Conservation (phyloP, 2,329 filamentous ascomycete genomes). For the Biscogniauxia sp. region DNA sequence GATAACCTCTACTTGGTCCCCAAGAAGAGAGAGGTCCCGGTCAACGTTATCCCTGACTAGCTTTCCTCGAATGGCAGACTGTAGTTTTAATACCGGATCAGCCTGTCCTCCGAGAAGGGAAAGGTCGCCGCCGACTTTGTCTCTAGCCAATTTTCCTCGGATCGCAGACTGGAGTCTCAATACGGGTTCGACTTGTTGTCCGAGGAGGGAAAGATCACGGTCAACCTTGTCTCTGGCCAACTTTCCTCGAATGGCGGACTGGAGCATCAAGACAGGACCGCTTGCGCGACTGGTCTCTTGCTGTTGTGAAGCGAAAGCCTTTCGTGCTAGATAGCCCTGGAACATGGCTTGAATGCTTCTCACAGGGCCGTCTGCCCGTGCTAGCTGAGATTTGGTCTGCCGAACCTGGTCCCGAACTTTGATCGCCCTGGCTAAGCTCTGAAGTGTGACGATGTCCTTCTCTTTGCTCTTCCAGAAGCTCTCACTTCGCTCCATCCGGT, state of each 20-base stretch:
- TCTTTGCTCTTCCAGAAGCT: conserved; percentile 69
- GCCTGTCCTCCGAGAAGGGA: conserved; percentile 5
- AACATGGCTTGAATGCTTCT: conserved; percentile 64
- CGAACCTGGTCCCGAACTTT: conserved; percentile 60
- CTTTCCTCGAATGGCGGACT: conserved; percentile 67
- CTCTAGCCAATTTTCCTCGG: conserved; percentile 64
- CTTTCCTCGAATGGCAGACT: conserved; percentile 67
- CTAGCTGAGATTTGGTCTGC: conserved; percentile 57
- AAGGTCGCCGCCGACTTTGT: conserved; percentile 42
- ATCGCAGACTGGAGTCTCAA: conserved; percentile 63
- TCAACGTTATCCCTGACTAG: conserved; percentile 57
- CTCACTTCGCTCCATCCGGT: conserved; percentile 59
- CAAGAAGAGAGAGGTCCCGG: conserved; percentile 22
- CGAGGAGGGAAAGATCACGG: conserved; percentile 22
- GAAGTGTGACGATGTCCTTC: conserved; percentile 71
- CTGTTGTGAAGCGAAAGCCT: conserved; percentile 54
- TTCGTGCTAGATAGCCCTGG: conserved; percentile 65
- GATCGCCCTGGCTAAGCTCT: conserved; percentile 74
- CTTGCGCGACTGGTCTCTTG: conserved; percentile 52
- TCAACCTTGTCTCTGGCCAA: conserved; percentile 57
- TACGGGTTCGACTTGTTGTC: conserved; percentile 22
- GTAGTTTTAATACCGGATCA: conserved; percentile 55
- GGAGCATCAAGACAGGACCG: conserved; percentile 55
- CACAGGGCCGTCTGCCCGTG: conserved; percentile 61
- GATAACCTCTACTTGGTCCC: conserved; percentile 14